phyloP scores from a whole-genome alignment of 306 rosid species.

The Vigna angularis region DNA sequence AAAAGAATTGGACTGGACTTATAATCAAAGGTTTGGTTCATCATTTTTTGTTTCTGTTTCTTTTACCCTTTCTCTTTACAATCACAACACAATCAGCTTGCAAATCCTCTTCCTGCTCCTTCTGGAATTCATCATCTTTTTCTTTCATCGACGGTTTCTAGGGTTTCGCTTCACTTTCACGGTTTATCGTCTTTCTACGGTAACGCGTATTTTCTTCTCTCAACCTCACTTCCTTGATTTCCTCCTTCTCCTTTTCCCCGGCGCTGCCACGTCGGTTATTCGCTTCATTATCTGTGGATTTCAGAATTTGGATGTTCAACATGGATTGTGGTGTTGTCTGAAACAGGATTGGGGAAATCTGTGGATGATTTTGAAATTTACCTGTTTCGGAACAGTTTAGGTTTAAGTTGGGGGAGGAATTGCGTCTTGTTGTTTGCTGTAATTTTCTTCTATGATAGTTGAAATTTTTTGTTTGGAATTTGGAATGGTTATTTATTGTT shows the following conservation, averaged over 20 bases:
- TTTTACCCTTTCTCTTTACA: background rate
- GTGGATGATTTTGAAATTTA: conserved; percentile 21
- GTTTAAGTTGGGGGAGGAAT: conserved; percentile 42
- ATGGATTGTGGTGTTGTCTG: conserved; percentile 11
- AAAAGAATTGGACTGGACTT: too few species aligned
- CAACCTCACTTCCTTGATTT: conserved; percentile 6
- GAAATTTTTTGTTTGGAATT: background rate
- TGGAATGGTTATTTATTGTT: conserved; percentile 7
- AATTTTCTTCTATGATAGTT: background rate
- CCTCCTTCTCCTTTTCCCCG: background rate
- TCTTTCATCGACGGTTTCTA: conserved; percentile 6
- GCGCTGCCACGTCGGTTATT: conserved; percentile 12
- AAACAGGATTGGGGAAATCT: conserved; percentile 17
- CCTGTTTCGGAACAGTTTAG: conserved; percentile 25
- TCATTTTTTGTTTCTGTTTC: background rate
- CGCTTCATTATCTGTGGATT: background rate
- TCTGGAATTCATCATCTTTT: conserved; percentile 24
- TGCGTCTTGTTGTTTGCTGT: conserved; percentile 3
- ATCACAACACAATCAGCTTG: background rate
- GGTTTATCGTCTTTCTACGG: conserved; percentile 28
- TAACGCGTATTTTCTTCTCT: conserved; percentile 16
- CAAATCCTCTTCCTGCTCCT: conserved; percentile 19
- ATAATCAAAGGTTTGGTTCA: background rate
- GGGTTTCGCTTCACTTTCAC: conserved; percentile 43
- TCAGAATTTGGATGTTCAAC: background rate